Base-by-base conservation (phyloP, 192 early-diverging fungal species). In the Podochytrium sp. region DNA sequence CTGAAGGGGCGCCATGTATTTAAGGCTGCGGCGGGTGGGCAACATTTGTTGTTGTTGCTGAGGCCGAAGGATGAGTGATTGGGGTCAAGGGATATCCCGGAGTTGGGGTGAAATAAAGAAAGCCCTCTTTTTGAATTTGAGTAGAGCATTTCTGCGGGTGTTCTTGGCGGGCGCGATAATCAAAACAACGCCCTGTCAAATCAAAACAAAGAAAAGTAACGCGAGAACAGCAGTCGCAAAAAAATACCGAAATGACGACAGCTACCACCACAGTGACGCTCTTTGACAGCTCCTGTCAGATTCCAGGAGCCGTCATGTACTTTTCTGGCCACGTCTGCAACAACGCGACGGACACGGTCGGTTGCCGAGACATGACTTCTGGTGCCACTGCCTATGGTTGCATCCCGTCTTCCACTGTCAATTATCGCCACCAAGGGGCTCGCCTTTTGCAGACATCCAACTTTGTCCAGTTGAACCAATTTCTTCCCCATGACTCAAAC, bases 11-110 rank as follows among this genome's bases (percentile, higher is more conserved):
- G 86, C 40, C 71, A 80, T 33, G 80, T 94, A 1, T 63, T 89
- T 64, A 78, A 75, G 60, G 89, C 90, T 12, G 84, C 84, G 5
- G 92, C 89, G 57, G 96, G 96, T 41, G 94, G 92, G 20, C 94
- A 96, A 77, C 94, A 92, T 77, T 83, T 85, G 41, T 83, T 92
- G 27, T 73, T 92, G 41, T 71, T 94, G 50, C 61, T 85, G 30
- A 39, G 55, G 34, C 79, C 77, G n/a, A 87, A 84, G 73, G 81
- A 64, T 14, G 16, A 29, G 53, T 65, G 59, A 64, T 38, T 20
- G 67, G 65, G 38, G 43, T 47, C 12, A 47, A n/a, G n/a, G n/a
- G n/a, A n/a, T n/a, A n/a, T n/a, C n/a, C n/a, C n/a, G n/a, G n/a
- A n/a, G n/a, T n/a, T n/a, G n/a, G n/a, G n/a, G n/a, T n/a, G n/a